Evolutionary conservation across 352 stramenopile genomes (phyloP), one percentile per base, ranked within the genome.

Genomic region (Pythium utonaiense): DNA sequence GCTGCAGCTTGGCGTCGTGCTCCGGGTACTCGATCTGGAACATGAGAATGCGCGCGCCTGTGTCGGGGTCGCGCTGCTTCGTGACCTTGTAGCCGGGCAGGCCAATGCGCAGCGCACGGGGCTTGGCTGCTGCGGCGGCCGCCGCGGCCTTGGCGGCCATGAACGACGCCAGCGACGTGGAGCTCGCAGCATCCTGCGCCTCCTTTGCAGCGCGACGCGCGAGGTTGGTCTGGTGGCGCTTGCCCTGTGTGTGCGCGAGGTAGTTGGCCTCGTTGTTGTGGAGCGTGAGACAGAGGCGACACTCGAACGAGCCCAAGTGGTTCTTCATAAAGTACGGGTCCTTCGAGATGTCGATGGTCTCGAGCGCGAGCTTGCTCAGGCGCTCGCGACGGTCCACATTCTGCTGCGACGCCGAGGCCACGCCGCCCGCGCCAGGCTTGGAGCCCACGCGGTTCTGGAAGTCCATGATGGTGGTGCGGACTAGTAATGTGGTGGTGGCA

Each of bases 301-400:
- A 99, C 81, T 99, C 97, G 73, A 98, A 99, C 9, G 91, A 98
- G 57, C 97, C 97, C 41, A 99, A 74, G 75, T 99, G 96, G 77
- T 99, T 99, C 61, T 97, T 92, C 88, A 99, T 98, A 47, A 99
- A 97, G 77, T 99, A 99, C 42, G 97, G 97, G 69, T 99, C 96
- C 66, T 99, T 99, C 27, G 95, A 96, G 31, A 99, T 78, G 75
- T 99, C 97, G 57, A 99, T 92, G 6, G 94, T 98, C 86, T 99
- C 97, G 54, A 99, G 83, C n/a, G 97, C 97, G 34, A 99, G 77
- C 75, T 98, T 97, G 22, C 94, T 83, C 53, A 99, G 78, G 1
- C 97, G 86, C 73, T 99, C 97, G 68, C 98, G 95, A 17, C 96
- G 88, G 77, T 99, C 96, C 6, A 98, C 83, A 73, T 93, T 93